Base-by-base conservation (phyloP, 495 filamentous ascomycete species). In the Bacidia gigantensis region DNA sequence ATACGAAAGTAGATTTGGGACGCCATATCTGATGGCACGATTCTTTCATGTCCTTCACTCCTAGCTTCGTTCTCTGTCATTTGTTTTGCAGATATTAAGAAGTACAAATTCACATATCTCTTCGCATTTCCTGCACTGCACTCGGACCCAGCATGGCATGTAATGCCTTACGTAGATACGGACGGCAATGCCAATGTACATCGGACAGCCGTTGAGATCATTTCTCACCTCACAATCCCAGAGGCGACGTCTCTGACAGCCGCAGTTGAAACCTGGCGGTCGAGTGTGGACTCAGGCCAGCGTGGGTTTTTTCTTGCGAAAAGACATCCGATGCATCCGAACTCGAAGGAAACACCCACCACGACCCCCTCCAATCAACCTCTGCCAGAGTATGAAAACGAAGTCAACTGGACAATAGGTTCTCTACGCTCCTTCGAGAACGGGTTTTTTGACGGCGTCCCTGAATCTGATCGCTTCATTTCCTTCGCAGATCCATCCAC, bases 61-160 rank as follows among this genome's bases (percentile, higher is more conserved):
- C 79, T 98, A 17, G 77, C 87, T 1, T 89, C 84, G 9, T 97
- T 96, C 66, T 69, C 82, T 7, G 78, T 92, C 40, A 79, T 96
- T 43, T 94, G 86, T n/a, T 98, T 87, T 65, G 90, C 92, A 43
- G 87, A 97, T 64, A 73, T 98, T 21, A 98, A 98, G 69, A 94
- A 89, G 62, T 96, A 95, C 68, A 83, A 77, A 50, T 96, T 97
- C 59, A 84, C 81, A 23, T 95, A 95, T 66, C 89, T 89, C 79
- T 95, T 96, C 65, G 92, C 80, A 1, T 98, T 92, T 62, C 92
- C 92, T 14, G 87, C 92, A 42, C 72, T 98, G 22, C 87, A 89
- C 66, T 90, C 93, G 0, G 81, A 89, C 51, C 84, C 87, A 9
- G 69, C 75, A 17, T 98, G 92, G 92, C 78, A 77, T 55, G 66